Conservation (phyloP, 2,329 filamentous ascomycete species). For the Akanthomyces dipterigenus region DNA sequence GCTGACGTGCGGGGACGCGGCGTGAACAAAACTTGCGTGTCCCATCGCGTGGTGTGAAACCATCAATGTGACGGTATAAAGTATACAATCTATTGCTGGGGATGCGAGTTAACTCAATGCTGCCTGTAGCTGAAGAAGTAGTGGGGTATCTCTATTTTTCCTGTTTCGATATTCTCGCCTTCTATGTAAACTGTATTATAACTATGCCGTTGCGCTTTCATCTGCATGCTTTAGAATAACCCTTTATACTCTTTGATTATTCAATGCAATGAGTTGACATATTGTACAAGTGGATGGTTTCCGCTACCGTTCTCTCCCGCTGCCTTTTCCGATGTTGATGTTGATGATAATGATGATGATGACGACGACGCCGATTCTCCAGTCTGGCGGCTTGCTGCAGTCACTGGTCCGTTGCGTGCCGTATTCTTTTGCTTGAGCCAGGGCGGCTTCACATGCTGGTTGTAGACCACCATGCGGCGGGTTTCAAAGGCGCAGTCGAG, state of each 20-base stretch:
- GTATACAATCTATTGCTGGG: too few relatives aligned
- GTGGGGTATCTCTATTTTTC: slow-evolving; percentile 3
- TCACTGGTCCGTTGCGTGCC: background rate
- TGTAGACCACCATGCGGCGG: slow-evolving; percentile 7
- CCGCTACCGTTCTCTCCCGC: background rate
- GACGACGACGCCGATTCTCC: background rate
- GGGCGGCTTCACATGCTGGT: background rate
- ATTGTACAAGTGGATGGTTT: slow-evolving; percentile 9
- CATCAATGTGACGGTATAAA: too few relatives aligned
- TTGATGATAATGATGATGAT: too few relatives aligned
- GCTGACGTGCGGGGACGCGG: too few relatives aligned
- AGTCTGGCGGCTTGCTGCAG: background rate
- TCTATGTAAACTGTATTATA: background rate
- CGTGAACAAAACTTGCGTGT: too few relatives aligned
- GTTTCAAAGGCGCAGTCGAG: background rate
- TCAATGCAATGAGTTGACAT: slow-evolving; percentile 6
- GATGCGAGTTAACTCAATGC: too few relatives aligned
- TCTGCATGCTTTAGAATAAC: background rate
- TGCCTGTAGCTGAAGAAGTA: too few relatives aligned
- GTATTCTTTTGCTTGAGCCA: background rate
- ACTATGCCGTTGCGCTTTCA: background rate
- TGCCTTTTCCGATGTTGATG: background rate
- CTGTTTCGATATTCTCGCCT: background rate
- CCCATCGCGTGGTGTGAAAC: too few relatives aligned
- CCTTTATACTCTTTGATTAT: background rate